Evolutionary conservation across 164 flowering plant genomes (phyloP).

Genomic region (Vitis rupestris): DNA sequence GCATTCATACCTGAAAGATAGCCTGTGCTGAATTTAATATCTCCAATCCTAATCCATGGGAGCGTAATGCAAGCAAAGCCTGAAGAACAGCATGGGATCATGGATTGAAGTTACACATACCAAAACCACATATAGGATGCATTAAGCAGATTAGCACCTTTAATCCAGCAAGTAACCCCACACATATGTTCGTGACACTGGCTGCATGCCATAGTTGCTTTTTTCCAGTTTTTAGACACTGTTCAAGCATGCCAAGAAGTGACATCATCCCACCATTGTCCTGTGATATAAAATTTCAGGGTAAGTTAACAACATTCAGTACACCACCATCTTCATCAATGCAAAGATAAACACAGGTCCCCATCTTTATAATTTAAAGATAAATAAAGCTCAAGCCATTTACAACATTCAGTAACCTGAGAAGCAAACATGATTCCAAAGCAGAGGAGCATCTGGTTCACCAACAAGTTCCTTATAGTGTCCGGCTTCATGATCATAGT

Average conservation of each 20-base stretch:
- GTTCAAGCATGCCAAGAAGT: constrained; percentile 81
- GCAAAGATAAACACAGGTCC: neutral
- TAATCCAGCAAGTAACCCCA: constrained; percentile 80
- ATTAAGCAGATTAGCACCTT: constrained; percentile 52
- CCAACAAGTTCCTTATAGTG: constrained; percentile 73
- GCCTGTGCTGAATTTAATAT: constrained; percentile 57
- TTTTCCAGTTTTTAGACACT: constrained; percentile 79
- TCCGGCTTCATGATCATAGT: constrained; percentile 72
- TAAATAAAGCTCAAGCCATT: neutral
- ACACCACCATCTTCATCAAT: constrained; percentile 5
- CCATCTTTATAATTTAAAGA: neutral
- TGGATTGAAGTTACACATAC: neutral
- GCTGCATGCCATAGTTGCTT: constrained; percentile 77
- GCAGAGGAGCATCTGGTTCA: constrained; percentile 92
- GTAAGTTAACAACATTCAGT: neutral
- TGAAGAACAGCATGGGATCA: constrained; percentile 23
- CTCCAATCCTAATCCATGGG: constrained; percentile 64
- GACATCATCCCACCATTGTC: constrained; percentile 70
- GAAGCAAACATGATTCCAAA: constrained; percentile 84
- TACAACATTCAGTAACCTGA: constrained; percentile 48
- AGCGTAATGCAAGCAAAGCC: constrained; percentile 73
- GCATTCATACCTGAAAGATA: constrained; percentile 69
- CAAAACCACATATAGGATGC: neutral
- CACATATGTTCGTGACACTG: constrained; percentile 83
- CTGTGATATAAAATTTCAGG: constrained; percentile 36